phyloP scores from a whole-genome alignment of 2,329 filamentous ascomycete genomes.

The Endocalyx cinctus region DNA sequence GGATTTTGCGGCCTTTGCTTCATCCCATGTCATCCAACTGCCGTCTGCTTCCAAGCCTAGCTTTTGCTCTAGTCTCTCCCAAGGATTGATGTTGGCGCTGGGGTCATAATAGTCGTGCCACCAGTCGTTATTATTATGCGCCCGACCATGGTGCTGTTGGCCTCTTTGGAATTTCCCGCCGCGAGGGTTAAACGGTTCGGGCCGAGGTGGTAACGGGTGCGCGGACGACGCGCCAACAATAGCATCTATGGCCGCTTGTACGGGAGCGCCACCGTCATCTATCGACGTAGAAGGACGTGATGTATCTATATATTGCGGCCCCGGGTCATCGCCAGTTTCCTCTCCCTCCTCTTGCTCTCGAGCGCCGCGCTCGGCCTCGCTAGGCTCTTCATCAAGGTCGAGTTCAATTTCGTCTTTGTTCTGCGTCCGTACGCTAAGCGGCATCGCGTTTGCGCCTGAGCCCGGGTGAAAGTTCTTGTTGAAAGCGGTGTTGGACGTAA shows the following conservation, averaged over 20 bases:
- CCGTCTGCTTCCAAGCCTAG: slow-evolving; percentile 39
- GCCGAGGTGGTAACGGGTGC: slow-evolving; percentile 2
- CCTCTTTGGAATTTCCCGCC: slow-evolving; percentile 6
- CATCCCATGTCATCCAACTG: slow-evolving; percentile 38
- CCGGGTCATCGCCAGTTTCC: slow-evolving; percentile 3
- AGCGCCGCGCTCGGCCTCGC: slow-evolving; percentile 14
- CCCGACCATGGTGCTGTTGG: slow-evolving; percentile 11
- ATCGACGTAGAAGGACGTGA: slow-evolving; percentile 25
- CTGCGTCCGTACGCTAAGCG: slow-evolving; percentile 32
- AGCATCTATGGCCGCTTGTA: slow-evolving; percentile 23
- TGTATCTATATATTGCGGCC: slow-evolving; percentile 27
- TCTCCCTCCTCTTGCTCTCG: slow-evolving; percentile 1
- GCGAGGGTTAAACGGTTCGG: no score
- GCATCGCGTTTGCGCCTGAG: slow-evolving; percentile 31
- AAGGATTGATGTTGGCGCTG: slow-evolving; percentile 68
- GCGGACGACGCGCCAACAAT: slow-evolving; percentile 15
- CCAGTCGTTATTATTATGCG: slow-evolving; percentile 46
- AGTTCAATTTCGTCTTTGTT: slow-evolving; percentile 46
- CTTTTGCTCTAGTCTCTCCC: slow-evolving; percentile 52
- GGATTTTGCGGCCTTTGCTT: slow-evolving; percentile 16
- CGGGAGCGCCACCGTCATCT: slow-evolving; percentile 6
- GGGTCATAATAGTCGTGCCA: slow-evolving; percentile 67
- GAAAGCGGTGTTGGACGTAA: slow-evolving; percentile 19
- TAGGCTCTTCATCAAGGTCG: slow-evolving; percentile 32
- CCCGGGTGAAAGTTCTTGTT: slow-evolving; percentile 10